These are phyloP conservation scores for Lagenaria siceraria DNA, from an alignment of 306 rosid species.

Conservation along the genomic window DNA sequence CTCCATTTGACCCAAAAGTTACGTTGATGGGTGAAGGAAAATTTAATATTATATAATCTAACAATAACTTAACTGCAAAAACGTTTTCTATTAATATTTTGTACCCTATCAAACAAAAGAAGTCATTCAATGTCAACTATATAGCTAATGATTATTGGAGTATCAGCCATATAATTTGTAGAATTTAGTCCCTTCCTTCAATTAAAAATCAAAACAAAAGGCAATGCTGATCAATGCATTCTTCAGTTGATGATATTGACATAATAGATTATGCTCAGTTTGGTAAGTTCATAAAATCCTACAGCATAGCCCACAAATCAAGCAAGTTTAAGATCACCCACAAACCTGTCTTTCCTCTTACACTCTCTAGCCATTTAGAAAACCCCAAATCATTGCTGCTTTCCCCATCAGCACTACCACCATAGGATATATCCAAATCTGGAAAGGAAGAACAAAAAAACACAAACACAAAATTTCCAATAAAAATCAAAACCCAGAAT, in stretches of 20 bases:
- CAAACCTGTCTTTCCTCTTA: constrained; percentile 77
- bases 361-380: constrained; percentile 60
- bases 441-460: constrained; percentile 2
- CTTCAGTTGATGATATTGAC: neutral
- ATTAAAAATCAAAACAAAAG: neutral
- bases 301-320: neutral
- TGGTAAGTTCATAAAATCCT: neutral
- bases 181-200: neutral
- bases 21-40: no score
- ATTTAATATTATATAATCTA: no score
- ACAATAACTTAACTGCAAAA: neutral
- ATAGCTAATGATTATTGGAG: neutral
- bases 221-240: neutral
- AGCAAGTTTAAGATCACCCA: neutral
- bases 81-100: neutral
- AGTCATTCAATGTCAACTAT: neutral
- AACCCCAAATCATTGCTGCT: constrained; percentile 69
- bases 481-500: neutral
- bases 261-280: neutral
- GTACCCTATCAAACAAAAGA: neutral
- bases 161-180: neutral
- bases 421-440: constrained; percentile 41
- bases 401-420: constrained; percentile 23
- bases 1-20: no score
- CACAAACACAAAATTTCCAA: neutral